Percentiles rank a stretch among this genome's conserved stretches.
These are phyloP conservation scores for Drosera capensis DNA, from an alignment of 148 eudicot genomes.

Conservation along the genomic window DNA sequence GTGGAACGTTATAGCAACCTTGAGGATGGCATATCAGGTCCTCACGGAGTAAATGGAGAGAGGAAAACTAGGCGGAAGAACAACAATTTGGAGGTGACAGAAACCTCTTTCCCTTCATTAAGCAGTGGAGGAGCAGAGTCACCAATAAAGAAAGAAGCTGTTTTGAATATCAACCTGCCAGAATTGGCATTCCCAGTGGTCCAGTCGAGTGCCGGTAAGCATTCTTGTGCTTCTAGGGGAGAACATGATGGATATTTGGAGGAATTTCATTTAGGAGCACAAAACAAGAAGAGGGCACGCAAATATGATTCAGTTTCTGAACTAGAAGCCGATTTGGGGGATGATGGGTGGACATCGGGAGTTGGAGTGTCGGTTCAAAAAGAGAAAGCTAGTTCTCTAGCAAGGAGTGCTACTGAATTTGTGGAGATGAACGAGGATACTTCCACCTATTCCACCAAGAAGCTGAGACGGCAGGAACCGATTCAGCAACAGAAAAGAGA, in stretches of 20 bases:
- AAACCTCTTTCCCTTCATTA: no score
- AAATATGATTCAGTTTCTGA: not conserved
- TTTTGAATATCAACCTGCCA: conserved; percentile 3
- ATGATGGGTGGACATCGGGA: not conserved
- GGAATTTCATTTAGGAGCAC: conserved; percentile 4
- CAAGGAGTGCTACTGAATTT: not conserved
- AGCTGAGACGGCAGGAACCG: not conserved
- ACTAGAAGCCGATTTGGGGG: not conserved
- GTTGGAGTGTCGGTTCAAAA: not conserved
- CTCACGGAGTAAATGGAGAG: conserved; percentile 8
- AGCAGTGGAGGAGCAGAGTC: conserved; percentile 11
- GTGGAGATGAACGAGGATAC: not conserved
- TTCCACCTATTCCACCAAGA: not conserved
- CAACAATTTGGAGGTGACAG: conserved; percentile 6
- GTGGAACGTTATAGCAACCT: conserved; percentile 6
- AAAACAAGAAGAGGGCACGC: conserved; percentile 7
- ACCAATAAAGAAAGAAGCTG: conserved; percentile 4
- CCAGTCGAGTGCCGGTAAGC: conserved; percentile 9
- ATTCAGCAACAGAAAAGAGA: not conserved
- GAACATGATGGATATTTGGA: conserved; percentile 8
- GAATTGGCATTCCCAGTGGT: not conserved
- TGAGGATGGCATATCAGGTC: conserved; percentile 5
- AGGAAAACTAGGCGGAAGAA: conserved; percentile 11
- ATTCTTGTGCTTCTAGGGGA: conserved; percentile 5
- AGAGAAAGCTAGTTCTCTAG: not conserved